These are phyloP conservation scores for Cladophialophora chaetospira DNA, from an alignment of 2,329 filamentous ascomycete genomes.

Conservation along the genomic window DNA sequence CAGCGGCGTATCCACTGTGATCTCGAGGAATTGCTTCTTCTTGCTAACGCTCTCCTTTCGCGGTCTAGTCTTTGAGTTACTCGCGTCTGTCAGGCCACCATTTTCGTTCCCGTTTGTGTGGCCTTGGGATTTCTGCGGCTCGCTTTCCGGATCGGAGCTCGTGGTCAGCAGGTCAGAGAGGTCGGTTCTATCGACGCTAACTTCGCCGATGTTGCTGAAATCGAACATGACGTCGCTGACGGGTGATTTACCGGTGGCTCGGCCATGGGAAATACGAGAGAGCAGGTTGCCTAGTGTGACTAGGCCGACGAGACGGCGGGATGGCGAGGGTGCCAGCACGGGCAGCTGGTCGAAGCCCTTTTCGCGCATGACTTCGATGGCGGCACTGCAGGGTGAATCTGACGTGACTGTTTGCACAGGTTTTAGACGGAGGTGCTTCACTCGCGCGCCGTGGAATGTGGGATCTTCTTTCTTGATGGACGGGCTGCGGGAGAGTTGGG, in stretches of 20 bases:
- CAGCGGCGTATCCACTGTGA: constrained; percentile 86
- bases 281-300: constrained; percentile 94
- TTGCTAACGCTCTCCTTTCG: constrained; percentile 33
- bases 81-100: neutral
- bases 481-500: constrained; percentile 39
- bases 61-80: neutral
- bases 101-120: constrained; percentile 40
- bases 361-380: constrained; percentile 97
- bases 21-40: constrained; percentile 80
- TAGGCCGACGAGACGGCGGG: constrained; percentile 78
- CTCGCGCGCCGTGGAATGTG: constrained; percentile 75
- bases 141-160: constrained; percentile 23
- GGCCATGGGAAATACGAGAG: constrained; percentile 81
- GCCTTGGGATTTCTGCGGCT: constrained; percentile 7
- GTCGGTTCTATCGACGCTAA: constrained; percentile 82
- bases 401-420: constrained; percentile 83
- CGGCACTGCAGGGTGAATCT: constrained; percentile 73
- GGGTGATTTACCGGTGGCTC: constrained; percentile 70
- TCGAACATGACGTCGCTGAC: constrained; percentile 96
- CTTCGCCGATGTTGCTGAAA: constrained; percentile 82
- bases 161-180: constrained; percentile 42
- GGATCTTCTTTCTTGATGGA: constrained; percentile 59
- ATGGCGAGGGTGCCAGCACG: constrained; percentile 68
- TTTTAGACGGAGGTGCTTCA: constrained; percentile 82
- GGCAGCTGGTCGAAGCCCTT: constrained; percentile 98